phyloP scores from a whole-genome alignment of 2,329 filamentous ascomycete genomes.

The Ophiognomonia clavigignenti-juglandacearum region DNA sequence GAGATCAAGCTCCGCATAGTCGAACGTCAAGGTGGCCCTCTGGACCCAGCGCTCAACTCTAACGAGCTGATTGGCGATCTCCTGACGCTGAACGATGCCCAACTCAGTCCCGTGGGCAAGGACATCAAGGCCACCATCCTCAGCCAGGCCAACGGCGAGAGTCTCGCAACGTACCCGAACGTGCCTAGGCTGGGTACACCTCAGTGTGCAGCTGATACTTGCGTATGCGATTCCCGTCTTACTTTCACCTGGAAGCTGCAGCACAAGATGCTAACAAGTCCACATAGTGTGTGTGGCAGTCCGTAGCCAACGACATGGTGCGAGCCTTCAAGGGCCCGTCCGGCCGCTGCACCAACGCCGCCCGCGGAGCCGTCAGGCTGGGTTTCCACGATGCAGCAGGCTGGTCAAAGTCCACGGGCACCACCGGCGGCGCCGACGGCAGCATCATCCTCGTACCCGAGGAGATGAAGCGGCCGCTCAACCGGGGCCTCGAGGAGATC shows the following conservation, averaged over 20 bases:
- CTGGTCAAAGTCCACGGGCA: constrained; percentile 32
- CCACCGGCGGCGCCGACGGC: constrained; percentile 41
- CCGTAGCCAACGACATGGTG: constrained; percentile 35
- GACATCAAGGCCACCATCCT: constrained; percentile 34
- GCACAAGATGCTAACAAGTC: background rate
- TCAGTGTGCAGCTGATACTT: background rate
- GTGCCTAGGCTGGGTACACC: background rate
- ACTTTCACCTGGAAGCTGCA: background rate
- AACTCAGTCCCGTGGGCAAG: constrained; percentile 30
- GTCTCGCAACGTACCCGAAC: background rate
- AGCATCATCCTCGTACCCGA: constrained; percentile 36
- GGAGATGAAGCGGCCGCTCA: constrained; percentile 34
- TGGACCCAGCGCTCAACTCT: constrained; percentile 27
- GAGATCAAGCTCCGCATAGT: constrained; percentile 20
- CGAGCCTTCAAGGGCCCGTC: constrained; percentile 30
- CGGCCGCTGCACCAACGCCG: constrained; percentile 37
- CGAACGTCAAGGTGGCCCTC: constrained; percentile 3
- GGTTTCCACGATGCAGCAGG: constrained; percentile 44
- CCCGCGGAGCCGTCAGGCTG: constrained; percentile 39
- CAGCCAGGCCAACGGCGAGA: constrained; percentile 19
- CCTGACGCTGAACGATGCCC: constrained; percentile 21
- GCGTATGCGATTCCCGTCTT: background rate
- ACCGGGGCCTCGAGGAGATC: constrained; percentile 43
- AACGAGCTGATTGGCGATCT: constrained; percentile 39
- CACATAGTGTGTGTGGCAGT: constrained; percentile 37